Evolutionary conservation across 768 basidiomycete species (phyloP).

Genomic region (Collybia sp.): DNA sequence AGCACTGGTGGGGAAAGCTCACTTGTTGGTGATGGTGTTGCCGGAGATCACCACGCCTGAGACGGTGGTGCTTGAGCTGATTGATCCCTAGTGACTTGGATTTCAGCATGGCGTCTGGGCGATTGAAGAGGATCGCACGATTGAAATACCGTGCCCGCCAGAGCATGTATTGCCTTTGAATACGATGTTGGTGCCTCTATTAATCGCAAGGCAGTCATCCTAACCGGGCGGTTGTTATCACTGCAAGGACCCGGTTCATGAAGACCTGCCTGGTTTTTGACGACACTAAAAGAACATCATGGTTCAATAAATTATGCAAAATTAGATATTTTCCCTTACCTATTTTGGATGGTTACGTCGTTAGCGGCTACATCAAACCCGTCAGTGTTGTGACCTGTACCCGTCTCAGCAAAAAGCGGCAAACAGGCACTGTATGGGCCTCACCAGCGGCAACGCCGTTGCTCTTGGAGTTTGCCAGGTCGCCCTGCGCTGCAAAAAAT

Average conservation of each 20-base stretch:
- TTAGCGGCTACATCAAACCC: constrained; percentile 39
- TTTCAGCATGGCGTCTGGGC: constrained; percentile 25
- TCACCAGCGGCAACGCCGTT: constrained; percentile 37
- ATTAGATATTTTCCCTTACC: constrained; percentile 19
- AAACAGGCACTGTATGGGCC: neutral
- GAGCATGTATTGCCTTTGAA: constrained; percentile 51
- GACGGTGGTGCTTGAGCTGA: constrained; percentile 40
- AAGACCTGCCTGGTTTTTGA: constrained; percentile 30
- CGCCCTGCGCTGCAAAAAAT: constrained; percentile 40
- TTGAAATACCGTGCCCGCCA: constrained; percentile 62
- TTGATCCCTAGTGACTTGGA: constrained; percentile 45
- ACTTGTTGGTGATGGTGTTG: constrained; percentile 56
- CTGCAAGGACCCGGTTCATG: too few species aligned
- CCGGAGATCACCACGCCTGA: constrained; percentile 40
- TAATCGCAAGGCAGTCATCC: constrained; percentile 64
- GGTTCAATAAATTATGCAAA: neutral
- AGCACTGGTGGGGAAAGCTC: constrained; percentile 1
- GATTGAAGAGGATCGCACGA: constrained; percentile 37
- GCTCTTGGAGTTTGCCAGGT: constrained; percentile 46
- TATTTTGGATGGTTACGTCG: constrained; percentile 33
- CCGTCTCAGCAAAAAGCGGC: neutral
- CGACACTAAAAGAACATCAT: constrained; percentile 14
- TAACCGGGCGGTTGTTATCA: neutral
- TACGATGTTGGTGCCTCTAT: constrained; percentile 36
- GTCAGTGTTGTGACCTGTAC: constrained; percentile 41